Evolutionary conservation across 768 basidiomycete species (phyloP), one percentile per base, ranked within the genome.

Genomic region (Russula sp.): DNA sequence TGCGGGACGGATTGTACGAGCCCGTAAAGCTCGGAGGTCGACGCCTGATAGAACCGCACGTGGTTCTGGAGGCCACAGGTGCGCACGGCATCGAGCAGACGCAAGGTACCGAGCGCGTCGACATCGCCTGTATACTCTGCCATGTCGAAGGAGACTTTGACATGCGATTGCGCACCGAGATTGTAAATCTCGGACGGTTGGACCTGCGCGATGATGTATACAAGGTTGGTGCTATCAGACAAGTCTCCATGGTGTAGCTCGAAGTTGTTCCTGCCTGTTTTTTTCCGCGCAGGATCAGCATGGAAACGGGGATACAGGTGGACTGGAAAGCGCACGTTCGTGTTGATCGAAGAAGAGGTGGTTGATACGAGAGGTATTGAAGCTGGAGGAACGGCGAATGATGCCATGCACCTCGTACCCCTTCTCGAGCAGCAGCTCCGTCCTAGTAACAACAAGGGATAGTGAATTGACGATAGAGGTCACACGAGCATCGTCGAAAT

Each of bases 101-200:
- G 91, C 53, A 98, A 84, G 6, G 95, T 98, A 58, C 95, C 95
- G 45, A 98, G 81, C 8, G 88, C 95, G 70, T 98, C 95, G 54
- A 98, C 95, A 71, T 98, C 96, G 55, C 91, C 94, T 0, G 96
- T 98, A 78, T 98, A 98, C 76, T 98, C 95, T 31, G 95, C 92
- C 93, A 98, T 96, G 76, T 98, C 96, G 75, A 98, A 98, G 32
- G 94, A 97, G 68, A 98, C 95, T 76, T 98, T 98, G 79, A 98
- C 95, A 78, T 98, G 95, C 48, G 91, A 94, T 75, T 98, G 95
- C 16, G 95, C 95, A 50, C 94, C 95, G 57, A 98, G 87, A 75
- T 98, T 98, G 84, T 97, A 98, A 64, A 98, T 88, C 77, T 98
- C 96, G 22, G 93, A 88, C 2, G 95, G 95, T 74, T 90, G 90